Conservation (phyloP, 2,329 filamentous ascomycete species). For the Pseudogymnoascus pannorum region DNA sequence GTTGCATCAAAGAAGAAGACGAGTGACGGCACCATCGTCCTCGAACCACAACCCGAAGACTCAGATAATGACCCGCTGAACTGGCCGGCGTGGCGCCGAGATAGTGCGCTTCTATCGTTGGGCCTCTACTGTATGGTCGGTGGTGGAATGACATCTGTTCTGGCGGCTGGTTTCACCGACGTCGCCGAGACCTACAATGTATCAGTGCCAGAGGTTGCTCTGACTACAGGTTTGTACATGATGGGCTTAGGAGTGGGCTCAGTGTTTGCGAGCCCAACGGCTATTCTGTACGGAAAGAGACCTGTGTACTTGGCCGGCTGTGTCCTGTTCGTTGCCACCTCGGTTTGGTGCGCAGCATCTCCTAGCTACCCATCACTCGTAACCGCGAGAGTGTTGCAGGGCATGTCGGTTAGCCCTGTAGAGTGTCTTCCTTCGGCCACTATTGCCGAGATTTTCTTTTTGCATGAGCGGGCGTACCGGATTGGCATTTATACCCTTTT, state of each 20-base stretch:
- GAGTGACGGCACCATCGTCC: slow-evolving; percentile 71
- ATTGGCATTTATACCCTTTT: slow-evolving; percentile 90
- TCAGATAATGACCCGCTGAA: slow-evolving; percentile 87
- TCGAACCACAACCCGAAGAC: slow-evolving; percentile 89
- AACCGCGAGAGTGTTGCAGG: slow-evolving; percentile 77
- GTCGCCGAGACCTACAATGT: slow-evolving; percentile 63
- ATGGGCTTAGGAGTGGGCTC: slow-evolving; percentile 82
- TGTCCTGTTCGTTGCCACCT: slow-evolving; percentile 67
- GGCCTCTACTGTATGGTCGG: slow-evolving; percentile 92
- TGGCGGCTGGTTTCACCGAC: slow-evolving; percentile 83
- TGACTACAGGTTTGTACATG: slow-evolving; percentile 93
- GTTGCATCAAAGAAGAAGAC: slow-evolving; percentile 63
- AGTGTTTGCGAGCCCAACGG: slow-evolving; percentile 79
- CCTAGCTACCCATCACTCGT: slow-evolving; percentile 74
- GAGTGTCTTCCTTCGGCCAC: slow-evolving; percentile 91
- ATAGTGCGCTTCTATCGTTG: slow-evolving; percentile 70
- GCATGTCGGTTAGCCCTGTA: slow-evolving; percentile 79
- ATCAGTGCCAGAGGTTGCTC: slow-evolving; percentile 63
- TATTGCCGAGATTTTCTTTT: slow-evolving; percentile 92
- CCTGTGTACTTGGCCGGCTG: slow-evolving; percentile 79
- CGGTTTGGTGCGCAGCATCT: slow-evolving; percentile 80
- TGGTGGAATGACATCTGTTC: slow-evolving; percentile 82
- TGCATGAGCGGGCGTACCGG: slow-evolving; percentile 88
- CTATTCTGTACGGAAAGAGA: slow-evolving; percentile 83
- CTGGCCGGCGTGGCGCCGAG: slow-evolving; percentile 77